These are phyloP conservation scores for Euryodendron excelsum DNA, from an alignment of 148 eudicot species.

Conservation along the genomic window DNA sequence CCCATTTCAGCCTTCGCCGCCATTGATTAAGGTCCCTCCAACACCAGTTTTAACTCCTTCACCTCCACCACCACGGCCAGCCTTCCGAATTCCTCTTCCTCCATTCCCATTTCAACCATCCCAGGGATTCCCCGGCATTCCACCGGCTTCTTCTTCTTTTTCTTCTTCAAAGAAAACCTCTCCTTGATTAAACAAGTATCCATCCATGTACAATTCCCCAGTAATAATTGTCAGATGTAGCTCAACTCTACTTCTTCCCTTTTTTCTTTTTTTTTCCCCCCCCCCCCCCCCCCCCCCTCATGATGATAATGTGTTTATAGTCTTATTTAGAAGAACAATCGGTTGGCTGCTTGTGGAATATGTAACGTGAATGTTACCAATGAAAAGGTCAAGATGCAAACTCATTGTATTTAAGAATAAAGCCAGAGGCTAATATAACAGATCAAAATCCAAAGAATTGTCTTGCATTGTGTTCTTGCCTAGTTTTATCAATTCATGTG, in stretches of 20 bases:
- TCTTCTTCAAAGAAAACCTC: constrained; percentile 6
- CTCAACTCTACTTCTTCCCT: not conserved
- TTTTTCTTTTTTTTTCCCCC: not conserved
- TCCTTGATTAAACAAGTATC: constrained; percentile 21
- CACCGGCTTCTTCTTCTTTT: constrained; percentile 26
- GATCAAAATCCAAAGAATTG: no score
- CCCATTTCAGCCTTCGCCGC: constrained; percentile 23
- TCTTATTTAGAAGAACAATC: no score
- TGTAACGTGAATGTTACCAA: not conserved
- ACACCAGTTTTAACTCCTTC: constrained; percentile 34
- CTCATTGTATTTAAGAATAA: not conserved
- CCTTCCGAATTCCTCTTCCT: constrained; percentile 29
- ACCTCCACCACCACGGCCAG: constrained; percentile 34
- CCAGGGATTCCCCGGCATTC: constrained; percentile 40
- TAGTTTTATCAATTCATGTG: no score
- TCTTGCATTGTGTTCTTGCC: not conserved
- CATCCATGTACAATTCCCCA: not conserved
- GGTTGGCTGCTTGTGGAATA: not conserved
- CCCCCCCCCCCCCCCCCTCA: not conserved
- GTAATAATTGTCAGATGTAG: not conserved
- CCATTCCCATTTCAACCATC: constrained; percentile 42
- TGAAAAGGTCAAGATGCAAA: no score
- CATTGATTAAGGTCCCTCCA: constrained; percentile 11
- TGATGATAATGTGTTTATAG: not conserved
- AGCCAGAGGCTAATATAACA: no score